phyloP scores from a whole-genome alignment of 352 stramenopile genomes.

The Phytophthora podocarpi region DNA sequence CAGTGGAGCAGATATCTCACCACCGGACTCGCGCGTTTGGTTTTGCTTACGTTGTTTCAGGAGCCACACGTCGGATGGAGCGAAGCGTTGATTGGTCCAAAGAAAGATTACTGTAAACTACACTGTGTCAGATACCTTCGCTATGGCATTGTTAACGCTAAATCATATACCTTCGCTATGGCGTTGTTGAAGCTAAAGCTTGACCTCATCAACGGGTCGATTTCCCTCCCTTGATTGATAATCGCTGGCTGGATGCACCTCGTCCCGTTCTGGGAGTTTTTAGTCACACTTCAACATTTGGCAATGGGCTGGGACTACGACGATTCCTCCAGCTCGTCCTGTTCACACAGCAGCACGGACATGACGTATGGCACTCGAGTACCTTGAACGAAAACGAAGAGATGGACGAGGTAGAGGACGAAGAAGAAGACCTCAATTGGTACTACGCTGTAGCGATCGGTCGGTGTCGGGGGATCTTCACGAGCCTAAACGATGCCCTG shows the following conservation, averaged over 20 bases:
- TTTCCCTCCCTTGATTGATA: too few relatives aligned
- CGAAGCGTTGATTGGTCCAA: conserved; percentile 8
- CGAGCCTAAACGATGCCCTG: conserved; percentile 44
- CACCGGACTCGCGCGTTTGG: conserved; percentile 5
- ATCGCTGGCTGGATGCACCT: too few relatives aligned
- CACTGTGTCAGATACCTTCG: too few relatives aligned
- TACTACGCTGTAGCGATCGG: conserved; percentile 57
- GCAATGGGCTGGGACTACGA: conserved; percentile 12
- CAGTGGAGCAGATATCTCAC: not conserved
- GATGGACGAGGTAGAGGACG: conserved; percentile 5
- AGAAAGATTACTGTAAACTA: conserved; percentile 6
- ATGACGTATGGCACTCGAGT: conserved; percentile 9
- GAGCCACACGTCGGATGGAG: too few relatives aligned
- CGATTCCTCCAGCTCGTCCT: not conserved
- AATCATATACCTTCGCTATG: too few relatives aligned
- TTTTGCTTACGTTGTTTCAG: conserved; percentile 1
- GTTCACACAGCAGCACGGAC: conserved; percentile 9
- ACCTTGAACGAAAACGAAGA: conserved; percentile 8
- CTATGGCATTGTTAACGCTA: too few relatives aligned
- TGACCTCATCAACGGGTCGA: too few relatives aligned
- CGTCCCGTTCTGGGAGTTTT: too few relatives aligned
- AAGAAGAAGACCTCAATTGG: conserved; percentile 4
- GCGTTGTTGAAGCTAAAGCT: too few relatives aligned
- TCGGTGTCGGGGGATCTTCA: conserved; percentile 49
- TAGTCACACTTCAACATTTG: too few relatives aligned